Percentiles rank a stretch among this genome's conserved stretches.
These are phyloP conservation scores for Camptophora hylomeconis DNA, from an alignment of 2,329 filamentous ascomycete genomes.

Conservation along the genomic window DNA sequence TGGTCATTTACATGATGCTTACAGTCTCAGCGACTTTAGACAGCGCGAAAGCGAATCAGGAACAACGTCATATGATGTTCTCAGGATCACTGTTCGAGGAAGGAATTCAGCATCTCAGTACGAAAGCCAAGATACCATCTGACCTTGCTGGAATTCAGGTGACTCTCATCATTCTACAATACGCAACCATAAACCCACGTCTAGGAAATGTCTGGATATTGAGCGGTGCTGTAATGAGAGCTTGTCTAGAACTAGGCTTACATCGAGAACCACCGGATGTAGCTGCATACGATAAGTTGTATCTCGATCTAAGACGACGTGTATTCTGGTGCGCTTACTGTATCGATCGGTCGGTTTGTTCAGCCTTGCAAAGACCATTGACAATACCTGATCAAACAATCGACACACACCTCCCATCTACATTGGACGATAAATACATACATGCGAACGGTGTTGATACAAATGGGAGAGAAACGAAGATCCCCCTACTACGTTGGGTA, in stretches of 20 bases:
- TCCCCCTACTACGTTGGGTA: conserved; percentile 16
- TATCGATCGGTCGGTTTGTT: conserved; percentile 19
- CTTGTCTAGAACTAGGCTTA: conserved; percentile 18
- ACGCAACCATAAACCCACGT: conserved; percentile 18
- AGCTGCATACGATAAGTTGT: conserved; percentile 14
- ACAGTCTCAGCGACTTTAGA: conserved; percentile 22
- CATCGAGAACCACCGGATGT: conserved; percentile 17
- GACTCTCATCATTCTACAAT: conserved; percentile 18
- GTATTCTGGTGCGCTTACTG: conserved; percentile 19
- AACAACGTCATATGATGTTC: conserved; percentile 21
- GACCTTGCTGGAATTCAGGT: conserved; percentile 18
- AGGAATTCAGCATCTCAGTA: conserved; percentile 21
- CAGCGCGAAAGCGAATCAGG: conserved; percentile 21
- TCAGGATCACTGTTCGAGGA: conserved; percentile 22
- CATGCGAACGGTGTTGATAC: conserved; percentile 15
- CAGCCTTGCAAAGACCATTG: conserved; percentile 18
- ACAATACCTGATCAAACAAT: conserved; percentile 20
- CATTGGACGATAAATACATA: conserved; percentile 17
- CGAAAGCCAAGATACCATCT: conserved; percentile 19
- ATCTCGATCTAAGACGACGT: conserved; percentile 17
- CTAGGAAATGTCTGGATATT: conserved; percentile 20
- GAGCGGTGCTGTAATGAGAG: conserved; percentile 19
- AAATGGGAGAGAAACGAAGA: conserved; percentile 17
- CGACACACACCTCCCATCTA: conserved; percentile 16
- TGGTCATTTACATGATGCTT: conserved; percentile 22